Evolutionary conservation across 495 filamentous ascomycete species (phyloP), one percentile per base, ranked within the genome.

Genomic region (Penicillium cataractarum): DNA sequence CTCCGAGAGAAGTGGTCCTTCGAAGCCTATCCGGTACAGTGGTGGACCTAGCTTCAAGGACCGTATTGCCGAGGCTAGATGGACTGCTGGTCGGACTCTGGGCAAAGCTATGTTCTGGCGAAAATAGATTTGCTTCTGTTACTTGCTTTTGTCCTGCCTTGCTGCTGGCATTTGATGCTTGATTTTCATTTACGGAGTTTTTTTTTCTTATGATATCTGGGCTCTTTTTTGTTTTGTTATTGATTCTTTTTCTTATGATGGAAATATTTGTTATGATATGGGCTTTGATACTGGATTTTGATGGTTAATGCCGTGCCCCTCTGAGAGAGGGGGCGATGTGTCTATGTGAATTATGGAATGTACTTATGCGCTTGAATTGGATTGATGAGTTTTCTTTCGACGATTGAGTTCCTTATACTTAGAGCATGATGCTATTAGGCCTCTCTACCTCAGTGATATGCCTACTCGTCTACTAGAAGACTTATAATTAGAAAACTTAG

Each of bases 81-180:
- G 78, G 79, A 49, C 68, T 55, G 66, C 74, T 35, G 69, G 76
- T 26, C 68, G 78, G 27, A 61, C 67, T n/a, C 27, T 69, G 33
- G 73, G 71, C 13, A 80, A 79, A 50, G 70, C 72, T 12, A 78
- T 79, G 73, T 82, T 82, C 58, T 82, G 79, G 79, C 73, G 74
- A 54, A 82, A 78, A 61, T 80, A 69, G 58, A 55, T 24, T 17
- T 15, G 10, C 24, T 39, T n/a, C 63, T 59, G 49, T 40, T 60
- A 12, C 29, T 57, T 61, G 22, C 39, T 57, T n/a, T 22, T 46
- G 39, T 52, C 55, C 29, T 51, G 53, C 32, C 39, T 49, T 10
- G 42, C 19, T 19, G 53, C 9, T 53, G 15, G n/a, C 26, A 24
- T 29, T 57, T 49, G 52, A 48, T 31, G 31, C 21, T 57, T 58